phyloP scores from a whole-genome alignment of 2,329 filamentous ascomycete genomes.

The Biscogniauxia marginata region DNA sequence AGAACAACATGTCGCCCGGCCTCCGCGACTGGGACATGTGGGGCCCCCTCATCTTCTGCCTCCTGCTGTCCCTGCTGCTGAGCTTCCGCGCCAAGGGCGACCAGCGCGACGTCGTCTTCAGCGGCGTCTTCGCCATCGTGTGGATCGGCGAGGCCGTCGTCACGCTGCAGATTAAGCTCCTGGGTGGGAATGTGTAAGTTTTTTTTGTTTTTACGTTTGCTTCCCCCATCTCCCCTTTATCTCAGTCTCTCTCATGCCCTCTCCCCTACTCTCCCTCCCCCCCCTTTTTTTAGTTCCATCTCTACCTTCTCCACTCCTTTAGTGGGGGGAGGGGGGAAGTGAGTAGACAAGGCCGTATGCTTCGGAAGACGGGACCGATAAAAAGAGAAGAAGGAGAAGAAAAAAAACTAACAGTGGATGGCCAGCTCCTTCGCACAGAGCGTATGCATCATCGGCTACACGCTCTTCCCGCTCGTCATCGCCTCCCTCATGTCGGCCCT shows the following conservation, averaged over 20 bases:
- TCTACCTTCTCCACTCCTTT: neutral
- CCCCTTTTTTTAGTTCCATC: constrained; percentile 1
- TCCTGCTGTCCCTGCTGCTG: constrained; percentile 82
- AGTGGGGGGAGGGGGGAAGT: neutral
- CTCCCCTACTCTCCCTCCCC: too few relatives aligned
- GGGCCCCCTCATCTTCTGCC: constrained; percentile 93
- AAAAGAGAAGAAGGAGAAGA: too few relatives aligned
- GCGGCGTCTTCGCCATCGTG: constrained; percentile 92
- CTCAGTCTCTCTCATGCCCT: too few relatives aligned
- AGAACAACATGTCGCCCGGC: constrained; percentile 80
- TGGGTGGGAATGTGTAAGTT: constrained; percentile 94
- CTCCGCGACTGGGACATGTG: constrained; percentile 97
- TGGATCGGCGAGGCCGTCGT: constrained; percentile 97
- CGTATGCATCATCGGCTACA: constrained; percentile 97
- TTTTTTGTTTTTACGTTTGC: neutral
- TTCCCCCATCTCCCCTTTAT: neutral
- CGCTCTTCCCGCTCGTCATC: constrained; percentile 92
- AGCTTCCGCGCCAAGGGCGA: constrained; percentile 76
- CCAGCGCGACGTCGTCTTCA: constrained; percentile 88
- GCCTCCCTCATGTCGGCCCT: constrained; percentile 86
- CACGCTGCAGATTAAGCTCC: constrained; percentile 94
- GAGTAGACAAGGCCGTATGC: too few relatives aligned
- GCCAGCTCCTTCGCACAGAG: constrained; percentile 93
- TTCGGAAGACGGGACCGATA: too few relatives aligned
- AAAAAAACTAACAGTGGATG: constrained; percentile 22